Percentiles rank a stretch among this genome's conserved stretches.
Evolutionary conservation across 495 filamentous ascomycete genomes (phyloP).

Genomic region (Podospora pseudoanserina): DNA sequence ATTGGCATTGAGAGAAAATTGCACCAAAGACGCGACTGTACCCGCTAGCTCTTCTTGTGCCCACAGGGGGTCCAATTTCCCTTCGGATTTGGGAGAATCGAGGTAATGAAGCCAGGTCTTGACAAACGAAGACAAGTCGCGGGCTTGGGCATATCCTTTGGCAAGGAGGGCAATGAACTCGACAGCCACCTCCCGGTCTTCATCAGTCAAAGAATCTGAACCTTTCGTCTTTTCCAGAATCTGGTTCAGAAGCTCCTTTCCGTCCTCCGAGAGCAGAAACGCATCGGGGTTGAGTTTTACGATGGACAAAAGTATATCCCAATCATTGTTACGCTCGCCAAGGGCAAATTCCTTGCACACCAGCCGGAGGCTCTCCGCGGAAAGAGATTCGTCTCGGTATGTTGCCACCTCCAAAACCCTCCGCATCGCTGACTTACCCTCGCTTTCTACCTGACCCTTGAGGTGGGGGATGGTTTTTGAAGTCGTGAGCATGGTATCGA

Average conservation of each 20-base stretch:
- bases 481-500: constrained; percentile 46
- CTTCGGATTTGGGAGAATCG: constrained; percentile 39
- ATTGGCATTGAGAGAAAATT: constrained; percentile 41
- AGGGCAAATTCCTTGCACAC: constrained; percentile 44
- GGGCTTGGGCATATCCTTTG: constrained; percentile 58
- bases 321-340: constrained; percentile 45
- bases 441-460: constrained; percentile 2
- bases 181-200: constrained; percentile 20
- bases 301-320: constrained; percentile 58
- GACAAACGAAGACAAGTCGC: constrained; percentile 65
- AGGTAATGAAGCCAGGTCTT: constrained; percentile 63
- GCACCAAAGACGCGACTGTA: constrained; percentile 40
- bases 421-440: constrained; percentile 28
- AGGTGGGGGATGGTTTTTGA: constrained; percentile 15
- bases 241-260: constrained; percentile 34
- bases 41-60: constrained; percentile 56
- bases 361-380: constrained; percentile 33
- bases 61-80: constrained; percentile 50
- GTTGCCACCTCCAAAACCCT: constrained; percentile 42
- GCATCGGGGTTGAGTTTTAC: constrained; percentile 66
- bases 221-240: constrained; percentile 33
- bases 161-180: constrained; percentile 57
- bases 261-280: constrained; percentile 49
- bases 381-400: constrained; percentile 20
- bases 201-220: background rate